Evolutionary conservation across 2,329 filamentous ascomycete genomes (phyloP).

Genomic region (Clonostachys rosea): DNA sequence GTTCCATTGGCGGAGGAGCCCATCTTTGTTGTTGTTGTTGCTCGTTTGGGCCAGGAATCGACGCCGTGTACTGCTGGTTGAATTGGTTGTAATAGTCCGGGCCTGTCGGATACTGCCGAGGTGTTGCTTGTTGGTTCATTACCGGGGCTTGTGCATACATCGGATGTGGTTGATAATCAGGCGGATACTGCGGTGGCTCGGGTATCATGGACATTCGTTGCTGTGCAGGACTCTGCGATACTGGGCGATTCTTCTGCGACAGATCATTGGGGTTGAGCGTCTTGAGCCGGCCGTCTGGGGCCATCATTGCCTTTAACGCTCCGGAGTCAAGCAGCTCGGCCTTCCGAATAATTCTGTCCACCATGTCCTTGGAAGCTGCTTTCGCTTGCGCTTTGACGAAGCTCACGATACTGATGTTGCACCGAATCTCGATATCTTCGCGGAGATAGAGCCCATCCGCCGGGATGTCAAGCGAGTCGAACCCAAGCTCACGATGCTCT

Average conservation of each 20-base stretch:
- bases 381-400: slow-evolving; percentile 66
- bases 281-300: slow-evolving; percentile 53
- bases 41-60: no score
- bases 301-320: slow-evolving; percentile 63
- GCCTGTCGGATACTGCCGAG: no score
- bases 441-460: slow-evolving; percentile 62
- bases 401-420: slow-evolving; percentile 59
- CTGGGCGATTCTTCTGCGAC: slow-evolving; percentile 20
- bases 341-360: slow-evolving; percentile 65
- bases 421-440: slow-evolving; percentile 67
- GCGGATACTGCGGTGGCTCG: no score
- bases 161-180: no score
- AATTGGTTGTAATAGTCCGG: no score
- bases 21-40: no score
- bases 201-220: slow-evolving; percentile 17
- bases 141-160: no score
- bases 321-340: slow-evolving; percentile 65
- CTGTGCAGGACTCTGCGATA: slow-evolving; percentile 19
- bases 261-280: slow-evolving; percentile 52
- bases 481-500: slow-evolving; percentile 57
- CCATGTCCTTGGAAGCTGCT: slow-evolving; percentile 62
- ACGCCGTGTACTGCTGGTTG: no score
- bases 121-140: no score
- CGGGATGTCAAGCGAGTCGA: slow-evolving; percentile 53
- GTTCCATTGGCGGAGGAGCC: no score